Conservation (phyloP, 2,329 filamentous ascomycete species). For the Paracamarosporium sp. region DNA sequence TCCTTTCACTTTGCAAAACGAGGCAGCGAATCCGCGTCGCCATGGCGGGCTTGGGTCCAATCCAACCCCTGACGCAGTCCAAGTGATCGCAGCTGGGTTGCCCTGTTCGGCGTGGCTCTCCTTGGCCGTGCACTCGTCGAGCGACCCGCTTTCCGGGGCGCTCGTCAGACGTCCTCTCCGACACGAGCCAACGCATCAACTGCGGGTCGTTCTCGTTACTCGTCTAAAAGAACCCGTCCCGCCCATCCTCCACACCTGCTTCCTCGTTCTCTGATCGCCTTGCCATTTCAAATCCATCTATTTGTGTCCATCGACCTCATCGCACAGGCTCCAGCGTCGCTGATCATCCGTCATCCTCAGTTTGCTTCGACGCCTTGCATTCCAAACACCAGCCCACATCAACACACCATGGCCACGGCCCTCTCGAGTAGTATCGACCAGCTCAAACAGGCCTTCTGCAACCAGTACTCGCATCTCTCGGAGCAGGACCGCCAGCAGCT, state of each 20-base stretch:
- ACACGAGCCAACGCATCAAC: slow-evolving; percentile 44
- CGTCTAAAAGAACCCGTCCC: slow-evolving; percentile 33
- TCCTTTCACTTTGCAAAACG: slow-evolving; percentile 17
- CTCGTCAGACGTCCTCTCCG: slow-evolving; percentile 36
- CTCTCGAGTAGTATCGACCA: slow-evolving; percentile 38
- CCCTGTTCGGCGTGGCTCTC: slow-evolving; percentile 27
- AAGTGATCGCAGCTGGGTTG: slow-evolving; percentile 34
- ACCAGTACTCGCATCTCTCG: slow-evolving; percentile 37
- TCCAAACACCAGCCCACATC: slow-evolving; percentile 10
- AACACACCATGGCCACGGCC: slow-evolving; percentile 33
- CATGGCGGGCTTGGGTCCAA: neutral
- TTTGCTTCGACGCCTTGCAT: slow-evolving; percentile 12
- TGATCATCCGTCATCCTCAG: neutral
- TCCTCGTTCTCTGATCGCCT: slow-evolving; percentile 37
- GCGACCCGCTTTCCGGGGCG: slow-evolving; percentile 20
- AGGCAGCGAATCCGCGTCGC: slow-evolving; percentile 37
- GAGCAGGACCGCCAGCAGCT: slow-evolving; percentile 43
- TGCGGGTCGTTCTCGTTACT: slow-evolving; percentile 3
- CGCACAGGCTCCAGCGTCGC: slow-evolving; percentile 4
- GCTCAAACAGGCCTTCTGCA: slow-evolving; percentile 46
- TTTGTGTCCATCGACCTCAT: slow-evolving; percentile 12
- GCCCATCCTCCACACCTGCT: slow-evolving; percentile 27
- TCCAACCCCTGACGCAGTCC: neutral
- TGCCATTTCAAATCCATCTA: slow-evolving; percentile 23
- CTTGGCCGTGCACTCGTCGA: slow-evolving; percentile 26